A percentile compares a stretch with the other conserved stretches of the same genome.
Evolutionary conservation across 345 rosid genomes (phyloP).

Genomic region (Eucalyptus marginata): DNA sequence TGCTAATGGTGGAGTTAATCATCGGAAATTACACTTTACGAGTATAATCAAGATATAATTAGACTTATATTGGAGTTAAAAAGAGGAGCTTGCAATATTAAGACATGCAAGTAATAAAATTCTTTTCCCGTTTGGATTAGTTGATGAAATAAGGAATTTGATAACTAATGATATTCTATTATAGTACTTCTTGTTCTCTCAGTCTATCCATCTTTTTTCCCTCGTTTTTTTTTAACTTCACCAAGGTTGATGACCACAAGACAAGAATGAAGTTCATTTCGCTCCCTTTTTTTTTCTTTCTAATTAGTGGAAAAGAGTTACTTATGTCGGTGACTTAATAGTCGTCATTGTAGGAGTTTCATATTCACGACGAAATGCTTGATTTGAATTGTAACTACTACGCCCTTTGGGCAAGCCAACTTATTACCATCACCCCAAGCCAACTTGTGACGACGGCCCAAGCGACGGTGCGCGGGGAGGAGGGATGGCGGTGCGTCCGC

Average conservation of each 20-base stretch:
- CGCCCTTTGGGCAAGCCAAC: background rate
- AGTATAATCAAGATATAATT: background rate
- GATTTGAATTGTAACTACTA: background rate
- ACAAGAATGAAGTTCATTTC: background rate
- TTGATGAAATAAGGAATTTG: background rate
- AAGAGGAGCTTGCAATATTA: background rate
- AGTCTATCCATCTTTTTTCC: background rate
- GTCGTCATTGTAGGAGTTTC: background rate
- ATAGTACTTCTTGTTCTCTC: background rate
- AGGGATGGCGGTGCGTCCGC: no score
- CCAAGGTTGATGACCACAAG: background rate
- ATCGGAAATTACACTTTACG: background rate
- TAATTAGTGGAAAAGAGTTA: background rate
- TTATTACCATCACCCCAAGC: no score
- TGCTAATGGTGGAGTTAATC: background rate
- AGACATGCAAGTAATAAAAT: background rate
- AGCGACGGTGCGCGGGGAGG: no score
- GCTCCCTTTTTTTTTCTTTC: background rate
- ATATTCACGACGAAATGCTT: accelerated
- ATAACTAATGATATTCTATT: background rate
- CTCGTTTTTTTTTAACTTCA: background rate
- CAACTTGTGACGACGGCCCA: no score
- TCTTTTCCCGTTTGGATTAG: background rate
- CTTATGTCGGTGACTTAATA: background rate
- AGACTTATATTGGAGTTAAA: background rate